phyloP scores from a whole-genome alignment of 768 basidiomycete species.

The Mycena capillaripes region DNA sequence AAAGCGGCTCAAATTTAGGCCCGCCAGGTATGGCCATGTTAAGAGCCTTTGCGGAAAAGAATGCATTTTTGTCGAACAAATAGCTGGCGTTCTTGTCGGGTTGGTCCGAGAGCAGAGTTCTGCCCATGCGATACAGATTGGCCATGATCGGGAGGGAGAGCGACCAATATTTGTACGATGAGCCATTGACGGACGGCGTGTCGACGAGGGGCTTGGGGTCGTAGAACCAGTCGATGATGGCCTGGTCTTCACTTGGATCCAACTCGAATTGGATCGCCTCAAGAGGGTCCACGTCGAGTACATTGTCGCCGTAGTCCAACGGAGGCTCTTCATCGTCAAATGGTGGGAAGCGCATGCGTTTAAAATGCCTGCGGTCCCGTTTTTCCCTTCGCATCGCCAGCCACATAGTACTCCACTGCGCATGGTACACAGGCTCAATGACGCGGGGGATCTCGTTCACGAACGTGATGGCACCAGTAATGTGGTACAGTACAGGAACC shows the following conservation, averaged over 20 bases:
- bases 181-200: conserved; percentile 90
- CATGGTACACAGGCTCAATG: conserved; percentile 98
- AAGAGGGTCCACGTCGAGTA: conserved; percentile 96
- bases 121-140: conserved; percentile 94
- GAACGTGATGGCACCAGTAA: conserved; percentile 99
- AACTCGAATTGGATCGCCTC: conserved; percentile 98
- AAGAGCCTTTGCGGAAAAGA: conserved; percentile 98
- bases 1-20: conserved; percentile 97
- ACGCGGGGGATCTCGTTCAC: conserved; percentile 98
- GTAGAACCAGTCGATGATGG: conserved; percentile 98
- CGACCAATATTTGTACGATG: conserved; percentile 94
- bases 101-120: conserved; percentile 93
- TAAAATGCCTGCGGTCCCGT: conserved; percentile 98
- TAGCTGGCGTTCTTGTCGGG: conserved; percentile 93
- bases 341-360: conserved; percentile 99
- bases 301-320: conserved; percentile 98
- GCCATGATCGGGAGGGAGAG: conserved; percentile 96
- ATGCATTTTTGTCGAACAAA: conserved; percentile 96
- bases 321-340: conserved; percentile 99
- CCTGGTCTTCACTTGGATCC: conserved; percentile 90
- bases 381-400: conserved; percentile 99
- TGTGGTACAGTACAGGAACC: conserved; percentile 98
- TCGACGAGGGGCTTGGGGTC: conserved; percentile 96
- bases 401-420: conserved; percentile 99
- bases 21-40: conserved; percentile 98